Base-by-base conservation (phyloP, 352 stramenopile genomes). In the Pythium sp. region DNA sequence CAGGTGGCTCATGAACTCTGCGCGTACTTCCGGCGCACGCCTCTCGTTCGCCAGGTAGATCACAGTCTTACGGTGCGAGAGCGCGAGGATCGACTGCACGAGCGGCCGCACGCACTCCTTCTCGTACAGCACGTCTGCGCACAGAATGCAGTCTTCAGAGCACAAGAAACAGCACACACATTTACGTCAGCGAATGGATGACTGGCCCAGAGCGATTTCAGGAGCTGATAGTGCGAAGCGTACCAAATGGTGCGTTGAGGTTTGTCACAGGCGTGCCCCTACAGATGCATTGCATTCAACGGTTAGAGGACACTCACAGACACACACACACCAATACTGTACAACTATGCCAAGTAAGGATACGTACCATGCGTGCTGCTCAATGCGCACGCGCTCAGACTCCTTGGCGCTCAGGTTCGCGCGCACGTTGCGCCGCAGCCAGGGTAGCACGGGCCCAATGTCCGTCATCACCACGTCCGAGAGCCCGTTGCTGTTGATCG, bases 121-220 rank as follows among this genome's bases (percentile, higher is more conserved):
- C 66, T 95, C 87, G 69, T 93, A 95, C 58, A 95, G 73, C 32
- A 93, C 84, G 66, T 95, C 87, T 0, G 87, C 87, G 70, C 84
- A 92, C 64, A 95, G 65, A 58, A 95, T 85, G 51, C 83, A 91
- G 71, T 95, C 87, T 79, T 24, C 18, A 12, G 51, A 30, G 15
- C 64, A 41, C 53, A 58, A 2, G 28, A 47, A 47, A 22, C 53
- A 58, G 5, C 2, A 18, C 20, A 22, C n/a, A 20, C 2, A 9
- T 3, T 32, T 32, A n/a, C 8, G 53, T 58, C 28, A 59, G 28
- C 24, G 28, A 36, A 59, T 30, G 18, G 34, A 20, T 59, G 14
- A 58, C 14, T 34, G 26, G 26, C 20, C 12, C 26, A 38, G 53
- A 12, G 28, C 1, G 15, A 58, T 24, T 14, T 41, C 26, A 41